Base-by-base conservation (phyloP, 169 alveolate genomes). In the Cryptosporidium andersoni region DNA sequence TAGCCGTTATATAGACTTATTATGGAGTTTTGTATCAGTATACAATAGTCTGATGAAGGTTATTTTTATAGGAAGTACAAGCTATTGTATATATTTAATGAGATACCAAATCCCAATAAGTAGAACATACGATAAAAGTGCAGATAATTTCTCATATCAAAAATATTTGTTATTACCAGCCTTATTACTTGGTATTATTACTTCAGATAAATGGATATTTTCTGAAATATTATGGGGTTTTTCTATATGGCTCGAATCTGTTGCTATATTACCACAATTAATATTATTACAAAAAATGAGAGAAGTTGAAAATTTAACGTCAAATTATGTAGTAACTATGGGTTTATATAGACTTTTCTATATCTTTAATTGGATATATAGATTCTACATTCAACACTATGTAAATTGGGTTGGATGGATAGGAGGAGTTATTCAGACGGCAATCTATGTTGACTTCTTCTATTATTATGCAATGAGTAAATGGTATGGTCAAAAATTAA, bases 191-290 rank as follows among this genome's bases (percentile, higher is more conserved):
- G 96, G 95, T 11, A 6, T 91, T 14, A 63, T 90, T 37, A 88
- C 95, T 51, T 89, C 93, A 34, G 82, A 82, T 37, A 89, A 80
- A 43, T 90, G 74, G 85, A 55, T 74, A n/a, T 11, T 81, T 12
- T 82, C 94, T 81, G 98, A 95, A 64, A 81, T 97, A 48, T 53
- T 93, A 7, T 97, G 99, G 99, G 92, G 98, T 51, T 96, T 93
- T 81, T 95, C 98, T 64, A 93, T 96, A 40, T 96, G 99, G 98
- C 94, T 97, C 51, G 99, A 97, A 92, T 89, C 98, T 51, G 98
- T 97, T 1, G 98, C 99, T 48, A 95, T 96, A 80, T 81, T 97
- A 42, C 99, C 99, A 14, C 99, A 97, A 91, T 90, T 97, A 51
- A 91, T 94, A 9, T 94, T 97, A 89, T 90, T 97, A 60, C 95